Evolutionary conservation across 2,329 filamentous ascomycete genomes (phyloP), one percentile per base, ranked within the genome.

Genomic region (Fusarium sp.): DNA sequence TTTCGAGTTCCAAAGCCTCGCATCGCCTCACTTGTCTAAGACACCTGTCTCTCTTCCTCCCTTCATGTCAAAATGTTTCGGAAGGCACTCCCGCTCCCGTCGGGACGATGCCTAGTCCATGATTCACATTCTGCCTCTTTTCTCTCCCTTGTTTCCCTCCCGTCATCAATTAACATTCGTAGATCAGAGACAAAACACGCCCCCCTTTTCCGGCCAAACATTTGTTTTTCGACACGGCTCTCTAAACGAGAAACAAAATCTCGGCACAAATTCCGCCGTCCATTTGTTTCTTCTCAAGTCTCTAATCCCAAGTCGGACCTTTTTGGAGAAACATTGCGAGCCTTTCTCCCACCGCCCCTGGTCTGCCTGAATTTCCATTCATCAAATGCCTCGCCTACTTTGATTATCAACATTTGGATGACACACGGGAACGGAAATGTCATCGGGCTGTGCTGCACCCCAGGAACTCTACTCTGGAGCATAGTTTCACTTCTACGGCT

Each of bases 61-160:
- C 73, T 62, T 34, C 35, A 59, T 35, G 32, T 6, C 48, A 10
- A 54, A 50, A 43, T 74, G 60, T 74, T 72, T 74, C 50, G 30
- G 27, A 66, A 41, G 64, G 5, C 41, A 57, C 56, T 58, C 61
- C 62, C 48, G 30, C 60, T 74, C 66, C 71, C 71, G 63, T 64
- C 71, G 71, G 71, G 67, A 72, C 71, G 71, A 48, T 60, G 63
- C 67, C 59, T 68, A 52, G 71, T 54, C 27, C 50, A 45, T 34
- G 45, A 35, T 58, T 57, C 41, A 64, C 6, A 14, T 43, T 43
- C 41, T 41, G 18, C 18, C 37, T 41, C 8, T 41, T n/a, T 10
- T 43, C 30, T 61, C 20, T 23, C 18, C 30, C n/a, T 35, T 60
- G 6, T 56, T 57, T 48, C 37, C 11, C 20, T 56, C 23, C 30